Conservation (phyloP, 345 rosid species). For the Gossypium bickii region DNA sequence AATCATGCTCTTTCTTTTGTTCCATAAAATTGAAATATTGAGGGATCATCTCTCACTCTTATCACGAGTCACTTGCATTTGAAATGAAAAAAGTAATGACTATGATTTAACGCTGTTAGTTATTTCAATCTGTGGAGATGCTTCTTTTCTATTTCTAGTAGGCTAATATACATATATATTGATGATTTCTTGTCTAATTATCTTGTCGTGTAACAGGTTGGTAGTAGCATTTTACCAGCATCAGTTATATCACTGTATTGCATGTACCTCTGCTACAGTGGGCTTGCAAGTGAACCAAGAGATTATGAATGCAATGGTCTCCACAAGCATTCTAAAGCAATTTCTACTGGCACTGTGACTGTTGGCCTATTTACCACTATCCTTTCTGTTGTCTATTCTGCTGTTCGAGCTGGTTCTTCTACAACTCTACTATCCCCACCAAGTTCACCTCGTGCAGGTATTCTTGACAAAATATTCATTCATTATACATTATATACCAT, state of each 20-base stretch:
- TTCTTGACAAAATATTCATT: background rate
- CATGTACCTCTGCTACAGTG: constrained; percentile 96
- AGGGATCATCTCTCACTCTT: background rate
- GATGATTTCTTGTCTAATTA: background rate
- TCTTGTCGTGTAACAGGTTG: constrained; percentile 49
- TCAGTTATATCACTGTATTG: constrained; percentile 87
- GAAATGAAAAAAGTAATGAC: background rate
- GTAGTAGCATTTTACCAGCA: constrained; percentile 93
- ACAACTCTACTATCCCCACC: constrained; percentile 82
- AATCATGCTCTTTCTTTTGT: background rate
- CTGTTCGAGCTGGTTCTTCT: constrained; percentile 98
- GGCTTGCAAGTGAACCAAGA: constrained; percentile 95
- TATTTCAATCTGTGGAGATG: background rate
- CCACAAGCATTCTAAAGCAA: constrained; percentile 83
- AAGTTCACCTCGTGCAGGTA: constrained; percentile 93
- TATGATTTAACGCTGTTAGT: background rate
- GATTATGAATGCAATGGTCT: constrained; percentile 92
- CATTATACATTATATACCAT: background rate
- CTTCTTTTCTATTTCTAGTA: background rate
- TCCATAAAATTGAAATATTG: background rate
- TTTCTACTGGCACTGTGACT: constrained; percentile 84
- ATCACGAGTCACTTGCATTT: background rate
- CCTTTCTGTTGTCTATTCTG: constrained; percentile 91
- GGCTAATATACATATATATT: background rate
- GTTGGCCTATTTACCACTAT: constrained; percentile 84